phyloP scores from a whole-genome alignment of 2,329 filamentous ascomycete genomes.

The Sclerotinia spermophila region DNA sequence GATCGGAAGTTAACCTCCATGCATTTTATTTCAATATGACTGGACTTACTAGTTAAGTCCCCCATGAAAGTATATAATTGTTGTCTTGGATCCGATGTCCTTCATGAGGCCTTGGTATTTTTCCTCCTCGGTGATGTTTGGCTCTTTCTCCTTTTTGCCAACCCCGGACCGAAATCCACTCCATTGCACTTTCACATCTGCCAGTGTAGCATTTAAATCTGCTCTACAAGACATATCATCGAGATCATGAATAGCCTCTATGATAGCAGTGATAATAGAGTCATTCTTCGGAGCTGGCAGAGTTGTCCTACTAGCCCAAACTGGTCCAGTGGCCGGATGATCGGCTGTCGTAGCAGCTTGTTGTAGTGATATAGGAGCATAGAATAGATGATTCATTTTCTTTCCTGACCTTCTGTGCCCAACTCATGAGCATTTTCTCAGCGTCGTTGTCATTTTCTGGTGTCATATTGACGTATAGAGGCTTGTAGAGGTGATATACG shows the following conservation, averaged over 20 bases:
- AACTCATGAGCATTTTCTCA: background rate
- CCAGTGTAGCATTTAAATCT: background rate
- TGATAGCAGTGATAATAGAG: background rate
- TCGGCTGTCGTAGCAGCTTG: background rate
- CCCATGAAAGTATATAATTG: background rate
- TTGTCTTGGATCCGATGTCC: background rate
- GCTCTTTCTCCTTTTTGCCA: background rate
- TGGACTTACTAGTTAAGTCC: background rate
- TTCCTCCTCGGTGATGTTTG: background rate
- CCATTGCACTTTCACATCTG: slow-evolving; percentile 7
- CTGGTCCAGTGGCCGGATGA: background rate
- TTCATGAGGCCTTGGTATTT: background rate
- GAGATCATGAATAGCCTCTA: background rate
- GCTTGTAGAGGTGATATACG: too few relatives aligned
- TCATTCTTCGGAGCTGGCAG: background rate
- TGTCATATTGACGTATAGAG: background rate
- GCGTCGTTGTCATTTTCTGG: background rate
- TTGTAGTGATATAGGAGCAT: background rate
- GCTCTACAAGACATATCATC: background rate
- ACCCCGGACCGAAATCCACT: background rate
- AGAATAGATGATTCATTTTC: background rate
- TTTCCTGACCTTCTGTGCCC: background rate
- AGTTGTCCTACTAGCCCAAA: background rate
- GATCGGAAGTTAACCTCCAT: background rate
- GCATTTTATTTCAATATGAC: background rate